Conservation (phyloP, 1,284 basidiomycete genomes). For the Heliocybe sulcata region DNA sequence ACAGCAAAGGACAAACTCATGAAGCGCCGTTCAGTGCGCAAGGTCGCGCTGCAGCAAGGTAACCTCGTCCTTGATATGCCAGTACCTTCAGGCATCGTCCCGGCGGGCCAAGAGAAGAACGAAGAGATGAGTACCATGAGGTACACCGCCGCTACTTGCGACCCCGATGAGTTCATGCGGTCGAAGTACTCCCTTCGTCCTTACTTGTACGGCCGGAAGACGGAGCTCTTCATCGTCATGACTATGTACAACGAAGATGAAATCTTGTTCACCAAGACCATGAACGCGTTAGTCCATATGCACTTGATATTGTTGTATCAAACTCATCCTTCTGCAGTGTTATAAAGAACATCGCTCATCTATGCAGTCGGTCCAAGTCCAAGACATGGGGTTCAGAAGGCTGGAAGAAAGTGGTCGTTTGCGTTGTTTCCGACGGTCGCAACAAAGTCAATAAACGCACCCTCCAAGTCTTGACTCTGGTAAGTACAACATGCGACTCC, state of each 20-base stretch:
- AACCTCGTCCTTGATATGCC: conserved; percentile 80
- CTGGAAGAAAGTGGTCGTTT: conserved; percentile 95
- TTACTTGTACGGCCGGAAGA: conserved; percentile 79
- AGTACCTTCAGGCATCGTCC: conserved; percentile 74
- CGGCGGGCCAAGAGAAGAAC: conserved; percentile 47
- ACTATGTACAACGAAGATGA: conserved; percentile 98
- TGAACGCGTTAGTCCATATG: conserved; percentile 65
- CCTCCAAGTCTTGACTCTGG: conserved; percentile 72
- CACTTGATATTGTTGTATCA: conserved; percentile 2
- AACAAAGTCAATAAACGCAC: conserved; percentile 88
- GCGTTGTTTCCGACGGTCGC: conserved; percentile 87
- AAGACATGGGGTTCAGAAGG: conserved; percentile 93
- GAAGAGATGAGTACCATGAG: conserved; percentile 84
- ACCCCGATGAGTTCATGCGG: conserved; percentile 83
- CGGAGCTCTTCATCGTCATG: conserved; percentile 94
- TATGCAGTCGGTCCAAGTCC: conserved; percentile 74
- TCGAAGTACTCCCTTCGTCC: conserved; percentile 78
- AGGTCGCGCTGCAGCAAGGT: conserved; percentile 77
- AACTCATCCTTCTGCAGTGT: conserved; percentile 39
- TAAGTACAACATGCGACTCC: conserved; percentile 21
- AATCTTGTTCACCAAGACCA: conserved; percentile 75
- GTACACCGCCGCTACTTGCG: conserved; percentile 91
- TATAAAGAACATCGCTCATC: conserved; percentile 84
- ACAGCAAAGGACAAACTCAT: conserved; percentile 68
- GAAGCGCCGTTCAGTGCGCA: conserved; percentile 71